Conservation (phyloP, 2,329 filamentous ascomycete species). For the Colletotrichum orchidophilum region DNA sequence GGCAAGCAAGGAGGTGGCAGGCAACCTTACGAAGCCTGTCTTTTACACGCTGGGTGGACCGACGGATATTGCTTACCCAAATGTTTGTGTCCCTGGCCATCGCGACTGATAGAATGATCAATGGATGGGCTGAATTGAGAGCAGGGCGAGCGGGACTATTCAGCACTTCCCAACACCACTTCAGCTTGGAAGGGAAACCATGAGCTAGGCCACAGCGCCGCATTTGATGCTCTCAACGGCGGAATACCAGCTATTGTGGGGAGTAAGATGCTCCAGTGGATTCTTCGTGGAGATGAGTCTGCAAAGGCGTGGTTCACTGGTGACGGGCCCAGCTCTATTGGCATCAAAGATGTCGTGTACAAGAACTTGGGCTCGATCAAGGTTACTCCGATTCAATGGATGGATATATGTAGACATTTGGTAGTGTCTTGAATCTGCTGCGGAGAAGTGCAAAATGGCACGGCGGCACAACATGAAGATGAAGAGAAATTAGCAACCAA, state of each 20-base stretch:
- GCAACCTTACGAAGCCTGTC: conserved; percentile 7
- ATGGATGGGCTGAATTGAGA: neutral
- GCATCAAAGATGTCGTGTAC: neutral
- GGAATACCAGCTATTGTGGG: conserved; percentile 7
- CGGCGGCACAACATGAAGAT: too few relatives aligned
- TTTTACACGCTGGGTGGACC: conserved; percentile 17
- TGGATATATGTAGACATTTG: too few relatives aligned
- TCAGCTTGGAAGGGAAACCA: conserved; percentile 22
- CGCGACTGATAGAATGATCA: neutral
- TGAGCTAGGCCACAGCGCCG: conserved; percentile 15
- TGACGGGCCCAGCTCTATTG: neutral
- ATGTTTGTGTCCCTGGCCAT: neutral
- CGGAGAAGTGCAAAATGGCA: too few relatives aligned
- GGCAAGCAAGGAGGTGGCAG: neutral
- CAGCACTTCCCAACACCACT: neutral
- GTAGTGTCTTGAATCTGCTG: too few relatives aligned
- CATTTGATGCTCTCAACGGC: conserved; percentile 10
- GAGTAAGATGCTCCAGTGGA: conserved; percentile 5
- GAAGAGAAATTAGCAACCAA: too few relatives aligned
- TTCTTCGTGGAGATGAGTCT: conserved; percentile 12
- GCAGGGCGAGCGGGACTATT: conserved; percentile 24
- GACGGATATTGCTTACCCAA: conserved; percentile 1
- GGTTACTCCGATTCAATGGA: conserved; percentile 11
- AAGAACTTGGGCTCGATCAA: conserved; percentile 8
- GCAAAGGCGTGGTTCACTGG: conserved; percentile 11